These are phyloP conservation scores for Entrophospora sp. DNA, from an alignment of 192 early-diverging fungal species.

Conservation along the genomic window DNA sequence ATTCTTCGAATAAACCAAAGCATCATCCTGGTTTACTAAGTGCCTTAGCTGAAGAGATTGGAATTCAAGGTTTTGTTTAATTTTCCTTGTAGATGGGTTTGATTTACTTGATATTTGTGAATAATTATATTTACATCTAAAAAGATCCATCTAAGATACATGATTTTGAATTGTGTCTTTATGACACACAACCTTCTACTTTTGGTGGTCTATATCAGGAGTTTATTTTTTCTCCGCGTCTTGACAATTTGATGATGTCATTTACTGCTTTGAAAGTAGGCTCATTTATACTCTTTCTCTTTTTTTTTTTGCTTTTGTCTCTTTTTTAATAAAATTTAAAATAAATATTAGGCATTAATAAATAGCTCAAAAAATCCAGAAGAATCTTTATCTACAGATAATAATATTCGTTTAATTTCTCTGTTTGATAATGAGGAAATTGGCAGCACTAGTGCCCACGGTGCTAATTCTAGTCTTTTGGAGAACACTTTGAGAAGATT, in stretches of 20 bases:
- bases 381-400: conserved; percentile 46
- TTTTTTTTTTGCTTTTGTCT: too few species aligned
- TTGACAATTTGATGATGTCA: conserved; percentile 95
- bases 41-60: conserved; percentile 71
- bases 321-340: too few species aligned
- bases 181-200: conserved; percentile 81
- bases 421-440: conserved; percentile 99
- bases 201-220: conserved; percentile 89
- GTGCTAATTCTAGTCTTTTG: conserved; percentile 86
- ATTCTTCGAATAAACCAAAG: conserved; percentile 29
- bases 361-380: conserved; percentile 31
- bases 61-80: conserved; percentile 49
- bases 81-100: too few species aligned
- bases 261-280: conserved; percentile 64
- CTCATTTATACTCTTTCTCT: too few species aligned
- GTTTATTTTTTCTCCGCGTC: conserved; percentile 84
- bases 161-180: conserved; percentile 96
- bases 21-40: conserved; percentile 81
- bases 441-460: conserved; percentile 86
- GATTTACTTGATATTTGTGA: too few species aligned
- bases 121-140: too few species aligned
- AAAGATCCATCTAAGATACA: too few species aligned
- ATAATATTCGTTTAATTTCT: conserved; percentile 73
- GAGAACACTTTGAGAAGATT: conserved; percentile 65
- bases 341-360: too few species aligned